Evolutionary conservation across 1,139 yeast species (phyloP), one percentile per base, ranked within the genome.

Genomic region (Suhomyces yuchorum): DNA sequence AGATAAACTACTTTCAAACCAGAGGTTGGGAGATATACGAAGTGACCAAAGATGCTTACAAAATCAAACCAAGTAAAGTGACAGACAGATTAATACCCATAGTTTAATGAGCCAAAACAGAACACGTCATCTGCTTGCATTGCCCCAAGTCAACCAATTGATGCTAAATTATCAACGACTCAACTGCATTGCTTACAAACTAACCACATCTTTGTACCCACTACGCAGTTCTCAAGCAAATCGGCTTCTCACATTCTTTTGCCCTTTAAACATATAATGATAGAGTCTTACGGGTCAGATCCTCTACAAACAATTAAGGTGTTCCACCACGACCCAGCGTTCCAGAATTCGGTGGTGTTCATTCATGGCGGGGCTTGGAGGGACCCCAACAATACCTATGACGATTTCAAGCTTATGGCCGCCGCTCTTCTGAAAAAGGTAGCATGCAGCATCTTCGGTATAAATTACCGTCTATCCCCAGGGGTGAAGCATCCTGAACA

Each of bases 291-390:
- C 48, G 67, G 67, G 3, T 32, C 40, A 1, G 55, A 62, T 45
- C 55, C 52, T 2, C 59, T 62, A 14, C 67, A 63, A 35, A 43
- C 40, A 12, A 35, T 57, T 41, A 55, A 52, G 36, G 46, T 56
- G 5, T 60, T 57, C 51, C 48, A 49, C 23, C 45, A 52, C 40
- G 24, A 47, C 14, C 49, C 54, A 2, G 28, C 36, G 12, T 55
- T 52, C 38, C 33, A 40, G 12, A 44, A 48, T n/a, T 50, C 66
- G 2, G 58, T 75, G 3, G 67, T 89, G 1, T 83, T 81, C 54
- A 77, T 90, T 34, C 96, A 90, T 62, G 96, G 96, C 0, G 97
- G 97, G 0, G 96, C 93, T 0, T 90, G 96, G 96, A 70, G 88
- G 54, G 96, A 87, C 59, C 82, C 84, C 0, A 62, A 55, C 2